Base-by-base conservation (phyloP, 768 basidiomycete species). In the Melanogaster broomeanus region DNA sequence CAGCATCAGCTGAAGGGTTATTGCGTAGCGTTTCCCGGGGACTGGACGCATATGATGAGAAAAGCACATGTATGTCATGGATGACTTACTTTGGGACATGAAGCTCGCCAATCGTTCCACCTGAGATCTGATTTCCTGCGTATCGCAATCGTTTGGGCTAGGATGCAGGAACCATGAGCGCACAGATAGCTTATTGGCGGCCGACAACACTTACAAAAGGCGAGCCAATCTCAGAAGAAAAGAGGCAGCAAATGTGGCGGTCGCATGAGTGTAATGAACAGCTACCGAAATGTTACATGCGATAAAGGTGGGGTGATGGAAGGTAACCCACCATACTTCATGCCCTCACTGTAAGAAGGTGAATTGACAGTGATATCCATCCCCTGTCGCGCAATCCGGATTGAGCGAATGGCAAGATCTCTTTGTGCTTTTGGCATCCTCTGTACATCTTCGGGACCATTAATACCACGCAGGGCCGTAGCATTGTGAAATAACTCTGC, bases 241-340 rank as follows among this genome's bases (percentile, higher is more conserved):
- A 4, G 92, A 91, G 12, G 93, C 94, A 19, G 90, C 82, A 71
- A 98, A 98, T 0, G 94, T 96, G 6, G 94, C 94, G 25, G 92
- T 91, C 37, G 91, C 90, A 64, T 98, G 94, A 13, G 89, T 89
- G 61, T 90, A 88, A 64, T 91, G 87, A n/a, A 93, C 89, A 15
- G 92, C 90, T 91, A 57, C 40, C 18, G 19, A 10, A 18, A 21
- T 25, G 34, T 60, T 42, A 53, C 41, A 48, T 22, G 12, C 48
- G 24, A 45, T 54, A 12, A 45, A 49, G 28, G 18, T 18, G 37
- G n/a, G 21, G n/a, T 10, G 33, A 53, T 30, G 31, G 2, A 24
- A 11, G 13, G 22, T 11, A 30, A 64, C 81, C 40, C 61, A 89
- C 92, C 90, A 62, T 93, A 97, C 76, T 87, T 90, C 82, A 98